Conservation (phyloP, 495 filamentous ascomycete species). For the Neurospora sp. region DNA sequence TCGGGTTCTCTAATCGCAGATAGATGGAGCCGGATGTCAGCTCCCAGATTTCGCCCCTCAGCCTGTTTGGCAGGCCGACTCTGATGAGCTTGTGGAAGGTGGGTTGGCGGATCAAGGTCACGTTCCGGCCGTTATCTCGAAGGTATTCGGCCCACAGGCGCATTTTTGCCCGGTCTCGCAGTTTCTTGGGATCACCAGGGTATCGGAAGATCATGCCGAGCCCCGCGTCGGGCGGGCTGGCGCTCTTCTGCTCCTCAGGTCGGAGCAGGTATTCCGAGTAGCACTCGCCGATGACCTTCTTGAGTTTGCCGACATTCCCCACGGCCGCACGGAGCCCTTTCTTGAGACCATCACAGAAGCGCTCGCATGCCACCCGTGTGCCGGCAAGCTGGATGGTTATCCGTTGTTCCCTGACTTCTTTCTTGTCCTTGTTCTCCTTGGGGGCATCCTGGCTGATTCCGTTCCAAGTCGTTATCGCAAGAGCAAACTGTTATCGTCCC, state of each 20-base stretch:
- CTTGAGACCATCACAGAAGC: slow-evolving; percentile 93
- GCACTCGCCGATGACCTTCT: slow-evolving; percentile 65
- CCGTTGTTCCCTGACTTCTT: slow-evolving; percentile 55
- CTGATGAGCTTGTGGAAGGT: slow-evolving; percentile 96
- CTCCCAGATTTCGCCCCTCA: slow-evolving; percentile 95
- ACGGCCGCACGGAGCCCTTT: slow-evolving; percentile 75
- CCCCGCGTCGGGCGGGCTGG: slow-evolving; percentile 72
- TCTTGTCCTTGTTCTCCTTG: slow-evolving; percentile 39
- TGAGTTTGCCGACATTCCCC: slow-evolving; percentile 73
- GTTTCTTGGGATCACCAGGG: slow-evolving; percentile 90
- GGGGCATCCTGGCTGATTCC: slow-evolving; percentile 48
- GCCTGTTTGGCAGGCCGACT: slow-evolving; percentile 85
- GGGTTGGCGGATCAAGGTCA: slow-evolving; percentile 83
- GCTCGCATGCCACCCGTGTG: slow-evolving; percentile 77
- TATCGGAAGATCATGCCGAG: slow-evolving; percentile 90
- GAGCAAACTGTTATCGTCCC: slow-evolving; percentile 52
- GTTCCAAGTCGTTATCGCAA: slow-evolving; percentile 95
- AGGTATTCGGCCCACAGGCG: slow-evolving; percentile 93
- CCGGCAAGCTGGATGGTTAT: slow-evolving; percentile 86
- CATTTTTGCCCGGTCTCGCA: slow-evolving; percentile 95
- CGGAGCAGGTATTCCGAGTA: slow-evolving; percentile 89
- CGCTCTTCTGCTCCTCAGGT: slow-evolving; percentile 45
- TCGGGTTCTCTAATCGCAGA: slow-evolving; percentile 75
- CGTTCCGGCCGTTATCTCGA: slow-evolving; percentile 88
- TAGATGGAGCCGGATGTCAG: slow-evolving; percentile 84